Evolutionary conservation across 805 yeast genomes (phyloP).

Genomic region (Pichia exigua): DNA sequence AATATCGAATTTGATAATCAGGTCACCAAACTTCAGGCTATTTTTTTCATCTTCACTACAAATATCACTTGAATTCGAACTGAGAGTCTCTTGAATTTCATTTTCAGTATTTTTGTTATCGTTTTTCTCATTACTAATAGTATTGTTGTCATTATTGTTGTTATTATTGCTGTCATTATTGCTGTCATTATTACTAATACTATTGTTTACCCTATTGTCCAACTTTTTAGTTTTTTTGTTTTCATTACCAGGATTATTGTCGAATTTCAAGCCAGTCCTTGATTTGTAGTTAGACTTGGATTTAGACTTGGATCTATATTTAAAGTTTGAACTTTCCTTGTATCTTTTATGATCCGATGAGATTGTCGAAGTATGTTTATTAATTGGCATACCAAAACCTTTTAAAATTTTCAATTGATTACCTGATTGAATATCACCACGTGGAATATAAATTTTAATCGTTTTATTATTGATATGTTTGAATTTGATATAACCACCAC

Average conservation of each 20-base stretch:
- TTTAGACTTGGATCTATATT: background rate
- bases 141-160: background rate
- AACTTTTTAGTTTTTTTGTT: background rate
- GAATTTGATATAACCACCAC: conserved; percentile 25
- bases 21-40: conserved; percentile 37
- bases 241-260: background rate
- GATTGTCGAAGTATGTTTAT: background rate
- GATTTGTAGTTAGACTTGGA: background rate
- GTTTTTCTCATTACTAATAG: background rate
- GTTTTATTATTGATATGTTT: conserved; percentile 31
- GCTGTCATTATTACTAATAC: too few species aligned
- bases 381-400: conserved; percentile 58
- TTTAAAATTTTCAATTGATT: conserved; percentile 32
- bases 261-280: too few species aligned
- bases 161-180: background rate
- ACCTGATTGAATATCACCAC: conserved; percentile 48
- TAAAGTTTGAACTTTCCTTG: too few species aligned
- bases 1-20: conserved; percentile 51
- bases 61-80: background rate
- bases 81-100: background rate
- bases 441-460: conserved; percentile 32
- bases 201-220: background rate
- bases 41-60: background rate
- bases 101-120: background rate
- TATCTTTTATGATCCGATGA: background rate